A percentile compares a stretch with the other conserved stretches of the same genome.
Evolutionary conservation across 2,329 filamentous ascomycete species (phyloP).

Genomic region (Fusarium subglutinans): DNA sequence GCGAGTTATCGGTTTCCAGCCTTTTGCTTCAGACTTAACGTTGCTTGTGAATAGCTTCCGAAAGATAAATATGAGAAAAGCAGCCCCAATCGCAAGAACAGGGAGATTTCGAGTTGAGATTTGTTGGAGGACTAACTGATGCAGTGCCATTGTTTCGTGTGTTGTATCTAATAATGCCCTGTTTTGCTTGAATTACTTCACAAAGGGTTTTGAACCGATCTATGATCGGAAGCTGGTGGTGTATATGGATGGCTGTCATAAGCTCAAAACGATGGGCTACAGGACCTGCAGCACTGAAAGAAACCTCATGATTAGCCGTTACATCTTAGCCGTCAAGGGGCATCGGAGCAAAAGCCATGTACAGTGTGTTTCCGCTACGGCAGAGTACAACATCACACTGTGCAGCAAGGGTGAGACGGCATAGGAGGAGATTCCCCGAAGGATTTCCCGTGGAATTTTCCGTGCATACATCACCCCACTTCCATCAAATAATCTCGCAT

Average conservation of each 20-base stretch:
- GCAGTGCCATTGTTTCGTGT: not conserved
- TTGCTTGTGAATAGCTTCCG: not conserved
- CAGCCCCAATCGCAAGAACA: not conserved
- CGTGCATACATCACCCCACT: not conserved
- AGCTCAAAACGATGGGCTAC: fast-evolving
- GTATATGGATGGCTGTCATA: not conserved
- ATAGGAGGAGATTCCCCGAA: not conserved
- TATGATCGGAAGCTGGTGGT: too few relatives aligned
- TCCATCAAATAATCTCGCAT: not conserved
- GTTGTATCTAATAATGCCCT: too few relatives aligned
- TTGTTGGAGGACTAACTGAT: not conserved
- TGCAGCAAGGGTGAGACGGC: not conserved
- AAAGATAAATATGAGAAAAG: not conserved
- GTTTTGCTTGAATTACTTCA: too few relatives aligned
- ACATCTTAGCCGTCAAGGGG: too few relatives aligned
- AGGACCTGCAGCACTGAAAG: not conserved
- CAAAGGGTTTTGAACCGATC: too few relatives aligned
- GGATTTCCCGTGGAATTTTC: not conserved
- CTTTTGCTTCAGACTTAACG: fast-evolving
- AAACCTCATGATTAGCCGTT: not conserved
- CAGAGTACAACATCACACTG: fast-evolving
- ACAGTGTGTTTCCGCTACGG: not conserved
- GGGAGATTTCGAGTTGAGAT: not conserved
- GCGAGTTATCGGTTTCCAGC: not conserved
- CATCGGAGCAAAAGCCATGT: not conserved